Evolutionary conservation across 2,329 filamentous ascomycete species (phyloP), one percentile per base, ranked within the genome.

Genomic region (Apiospora aurea): DNA sequence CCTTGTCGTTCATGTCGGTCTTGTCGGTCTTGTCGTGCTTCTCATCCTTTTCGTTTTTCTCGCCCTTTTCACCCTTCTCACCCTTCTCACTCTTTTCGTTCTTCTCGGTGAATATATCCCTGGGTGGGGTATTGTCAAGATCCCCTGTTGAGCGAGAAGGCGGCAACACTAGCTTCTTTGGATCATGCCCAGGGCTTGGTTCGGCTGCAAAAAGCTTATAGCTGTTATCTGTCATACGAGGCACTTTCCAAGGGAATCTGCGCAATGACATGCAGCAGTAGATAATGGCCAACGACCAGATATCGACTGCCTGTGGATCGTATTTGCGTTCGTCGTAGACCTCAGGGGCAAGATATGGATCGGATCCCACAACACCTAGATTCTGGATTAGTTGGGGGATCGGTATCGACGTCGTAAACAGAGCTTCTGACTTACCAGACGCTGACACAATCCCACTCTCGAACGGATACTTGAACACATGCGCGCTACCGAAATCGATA

Each of bases 261-360:
- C 96, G 90, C 57, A 99, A 86, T 6, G 94, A 96, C 96, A 99
- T 99, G 85, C 96, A 99, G 83, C 96, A 98, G 83, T 96, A 99
- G 71, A 99, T 98, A 77, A 99, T 99, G 24, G 96, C 96, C 73
- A 99, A 87, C 14, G 96, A 99, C 96, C 96, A 99, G 73, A 99
- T 95, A 83, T 99, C 96, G 0, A 96, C 94, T 8, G 95, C 94
- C 74, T 95, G 93, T 0, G 96, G 95, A 78, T 99, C 95, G 81
- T 99, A 99, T 79, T 95, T 95, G 75, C 93, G 91, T 74, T 95
- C 90, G 75, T 98, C 95, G 79, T 98, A 98, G 0, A 99, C 96
- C 82, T 99, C 96, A 0, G 96, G 96, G 0, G 96, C 96, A 61
- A 99, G 89, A 80, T 99, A 99, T 3, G 96, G 96, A 83, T 99